Evolutionary conservation across 2,329 filamentous ascomycete species (phyloP).

Genomic region (Xylariales sp.): DNA sequence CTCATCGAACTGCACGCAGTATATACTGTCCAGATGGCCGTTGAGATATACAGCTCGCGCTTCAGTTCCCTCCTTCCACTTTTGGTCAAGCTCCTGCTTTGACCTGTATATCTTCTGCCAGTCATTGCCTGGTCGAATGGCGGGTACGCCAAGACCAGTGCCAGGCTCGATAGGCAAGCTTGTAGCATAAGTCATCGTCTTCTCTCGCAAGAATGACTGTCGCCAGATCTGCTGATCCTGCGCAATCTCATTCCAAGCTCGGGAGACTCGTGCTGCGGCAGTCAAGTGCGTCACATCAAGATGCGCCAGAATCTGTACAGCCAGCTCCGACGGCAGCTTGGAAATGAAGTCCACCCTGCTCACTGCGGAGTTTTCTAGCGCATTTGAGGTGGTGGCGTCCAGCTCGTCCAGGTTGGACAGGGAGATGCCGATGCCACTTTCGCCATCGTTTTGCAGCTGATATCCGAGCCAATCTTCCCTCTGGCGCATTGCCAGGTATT

Average conservation of each 20-base stretch:
- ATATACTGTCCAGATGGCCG: constrained; percentile 92
- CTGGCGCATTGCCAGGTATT: constrained; percentile 30
- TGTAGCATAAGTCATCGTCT: constrained; percentile 56
- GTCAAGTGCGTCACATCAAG: constrained; percentile 50
- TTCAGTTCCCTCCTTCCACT: constrained; percentile 70
- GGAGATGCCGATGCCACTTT: constrained; percentile 62
- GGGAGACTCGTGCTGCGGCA: constrained; percentile 46
- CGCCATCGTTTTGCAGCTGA: constrained; percentile 50
- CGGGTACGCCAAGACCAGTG: constrained; percentile 52
- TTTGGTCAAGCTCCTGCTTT: constrained; percentile 67
- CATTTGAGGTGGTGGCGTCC: constrained; percentile 22
- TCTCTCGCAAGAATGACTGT: constrained; percentile 58
- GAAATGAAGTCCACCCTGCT: constrained; percentile 53
- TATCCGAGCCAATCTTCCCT: constrained; percentile 43
- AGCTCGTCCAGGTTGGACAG: constrained; percentile 37
- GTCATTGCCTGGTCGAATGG: constrained; percentile 58
- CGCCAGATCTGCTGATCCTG: constrained; percentile 58
- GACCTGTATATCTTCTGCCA: constrained; percentile 85
- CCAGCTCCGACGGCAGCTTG: constrained; percentile 51
- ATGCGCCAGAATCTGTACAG: constrained; percentile 53
- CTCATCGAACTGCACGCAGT: constrained; percentile 98
- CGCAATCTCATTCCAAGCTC: constrained; percentile 41
- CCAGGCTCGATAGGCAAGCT: constrained; percentile 48
- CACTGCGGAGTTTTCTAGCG: constrained; percentile 31
- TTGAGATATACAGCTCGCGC: constrained; percentile 84